Evolutionary conservation across 73 alveolate genomes (phyloP), one percentile per base, ranked within the genome.

Genomic region (Uronychia setigera): DNA sequence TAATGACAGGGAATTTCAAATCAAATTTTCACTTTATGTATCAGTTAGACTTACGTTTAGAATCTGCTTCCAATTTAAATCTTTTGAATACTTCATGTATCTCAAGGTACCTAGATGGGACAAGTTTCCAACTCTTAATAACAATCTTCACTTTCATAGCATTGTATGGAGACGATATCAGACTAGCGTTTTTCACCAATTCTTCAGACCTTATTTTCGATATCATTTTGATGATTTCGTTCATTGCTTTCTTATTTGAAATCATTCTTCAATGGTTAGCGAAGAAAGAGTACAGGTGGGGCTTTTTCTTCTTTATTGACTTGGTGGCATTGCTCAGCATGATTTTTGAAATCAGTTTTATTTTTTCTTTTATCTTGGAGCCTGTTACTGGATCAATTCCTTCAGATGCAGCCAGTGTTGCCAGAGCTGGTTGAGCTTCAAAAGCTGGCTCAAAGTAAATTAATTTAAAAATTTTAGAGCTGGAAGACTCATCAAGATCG

Each of bases 121-220:
- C 78, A 29, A 14, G 31, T 76, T 11, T 88, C 76, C 88, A 82
- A 58, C 67, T 59, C 26, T 31, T 91, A 77, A 94, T 96, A 92
- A 80, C 93, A 28, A n/a, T 93, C 26, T 35, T 94, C 33, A 94
- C 99, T 0, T 25, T 96, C 35, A 88, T 93, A 76, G 93, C 98
- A 1, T 88, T 96, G 0, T 94, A 92, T 85, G 95, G 95, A 0
- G 98, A 94, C 83, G 99, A 96, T 67, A 78, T 92, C 29, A 84
- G 98, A 80, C 80, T 84, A 0, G 75, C 91, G 26, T 92, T 91
- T 74, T 86, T 90, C 77, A 67, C 82, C 60, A 84, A 83, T 80
- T 79, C 58, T 13, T 93, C 93, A 1, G 97, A 93, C 77, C 81
- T 35, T 31, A 67, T 35, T 31, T 75, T 82, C 35, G 89, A 82